Percentiles rank a stretch among this genome's conserved stretches.
Conservation (phyloP, 345 rosid genomes). For the Boechera stricta region DNA sequence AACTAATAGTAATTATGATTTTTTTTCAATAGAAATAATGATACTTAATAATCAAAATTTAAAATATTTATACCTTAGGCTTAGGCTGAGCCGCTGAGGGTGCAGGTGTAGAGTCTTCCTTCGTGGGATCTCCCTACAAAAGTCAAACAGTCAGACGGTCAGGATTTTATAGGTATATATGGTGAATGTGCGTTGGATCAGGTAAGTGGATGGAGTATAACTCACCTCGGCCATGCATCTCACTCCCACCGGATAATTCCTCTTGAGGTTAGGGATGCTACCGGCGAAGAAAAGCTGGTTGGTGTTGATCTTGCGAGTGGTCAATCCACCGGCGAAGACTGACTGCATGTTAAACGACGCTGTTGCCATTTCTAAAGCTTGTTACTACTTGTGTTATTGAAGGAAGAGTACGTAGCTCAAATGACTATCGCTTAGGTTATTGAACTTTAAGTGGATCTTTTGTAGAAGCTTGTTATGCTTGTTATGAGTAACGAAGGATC, state of each 20-base stretch:
- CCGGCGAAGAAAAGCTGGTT: constrained; percentile 36
- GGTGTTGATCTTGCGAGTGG: constrained; percentile 36
- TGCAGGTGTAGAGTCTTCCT: constrained; percentile 39
- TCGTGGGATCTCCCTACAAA: constrained; percentile 36
- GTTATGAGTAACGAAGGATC: constrained; percentile 8
- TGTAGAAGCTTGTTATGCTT: constrained; percentile 34
- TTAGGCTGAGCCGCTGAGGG: constrained; percentile 43
- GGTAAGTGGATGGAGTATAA: neutral
- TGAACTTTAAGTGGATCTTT: neutral
- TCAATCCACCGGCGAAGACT: constrained; percentile 43
- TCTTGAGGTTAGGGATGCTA: constrained; percentile 34
- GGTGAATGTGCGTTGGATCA: neutral
- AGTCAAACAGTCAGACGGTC: neutral
- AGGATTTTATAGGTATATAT: neutral
- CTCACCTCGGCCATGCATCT: constrained; percentile 57
- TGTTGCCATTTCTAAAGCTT: constrained; percentile 50
- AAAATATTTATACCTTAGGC: constrained; percentile 39
- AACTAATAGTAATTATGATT: no score
- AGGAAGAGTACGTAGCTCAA: neutral
- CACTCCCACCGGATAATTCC: constrained; percentile 42
- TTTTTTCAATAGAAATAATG: no score
- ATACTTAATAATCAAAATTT: neutral
- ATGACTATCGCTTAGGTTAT: neutral
- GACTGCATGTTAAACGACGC: constrained; percentile 52
- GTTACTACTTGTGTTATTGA: neutral